Conservation (phyloP, 495 filamentous ascomycete species). For the Lasiosphaeriaceae sp. region DNA sequence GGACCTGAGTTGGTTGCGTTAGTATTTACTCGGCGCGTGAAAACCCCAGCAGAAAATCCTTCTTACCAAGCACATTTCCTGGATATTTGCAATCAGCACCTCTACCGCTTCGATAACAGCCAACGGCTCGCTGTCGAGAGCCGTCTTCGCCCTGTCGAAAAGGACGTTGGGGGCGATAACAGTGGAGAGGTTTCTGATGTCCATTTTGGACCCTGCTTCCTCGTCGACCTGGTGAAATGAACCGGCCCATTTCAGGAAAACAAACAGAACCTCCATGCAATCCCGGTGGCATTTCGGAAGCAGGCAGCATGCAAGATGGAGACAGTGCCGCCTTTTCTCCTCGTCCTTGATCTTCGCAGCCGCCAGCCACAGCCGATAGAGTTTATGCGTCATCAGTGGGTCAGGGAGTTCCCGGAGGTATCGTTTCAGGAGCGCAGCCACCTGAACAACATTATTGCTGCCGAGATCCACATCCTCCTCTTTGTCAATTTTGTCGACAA, state of each 20-base stretch:
- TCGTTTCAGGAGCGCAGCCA: conserved; percentile 91
- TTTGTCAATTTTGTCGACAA: conserved; percentile 76
- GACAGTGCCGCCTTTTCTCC: conserved; percentile 74
- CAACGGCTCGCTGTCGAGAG: conserved; percentile 80
- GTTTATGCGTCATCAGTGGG: conserved; percentile 89
- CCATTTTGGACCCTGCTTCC: conserved; percentile 92
- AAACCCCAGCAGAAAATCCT: conserved; percentile 26
- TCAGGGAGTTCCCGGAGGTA: conserved; percentile 95
- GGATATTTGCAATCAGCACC: conserved; percentile 84
- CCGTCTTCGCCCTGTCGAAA: conserved; percentile 61
- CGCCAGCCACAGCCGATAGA: conserved; percentile 85
- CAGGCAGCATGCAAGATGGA: conserved; percentile 91
- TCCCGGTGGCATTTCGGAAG: conserved; percentile 91
- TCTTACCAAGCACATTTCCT: conserved; percentile 89
- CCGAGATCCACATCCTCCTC: conserved; percentile 78
- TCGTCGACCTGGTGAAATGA: conserved; percentile 98
- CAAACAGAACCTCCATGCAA: conserved; percentile 89
- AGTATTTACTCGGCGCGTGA: conserved; percentile 9
- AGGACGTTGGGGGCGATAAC: conserved; percentile 97
- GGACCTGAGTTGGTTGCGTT: conserved; percentile 59
- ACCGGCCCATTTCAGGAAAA: conserved; percentile 95
- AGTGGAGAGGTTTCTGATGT: conserved; percentile 96
- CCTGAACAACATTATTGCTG: conserved; percentile 83
- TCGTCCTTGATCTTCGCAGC: conserved; percentile 86
- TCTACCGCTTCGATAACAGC: conserved; percentile 89